Evolutionary conservation across 306 rosid genomes (phyloP).

Genomic region (Acacia melanoxylon): DNA sequence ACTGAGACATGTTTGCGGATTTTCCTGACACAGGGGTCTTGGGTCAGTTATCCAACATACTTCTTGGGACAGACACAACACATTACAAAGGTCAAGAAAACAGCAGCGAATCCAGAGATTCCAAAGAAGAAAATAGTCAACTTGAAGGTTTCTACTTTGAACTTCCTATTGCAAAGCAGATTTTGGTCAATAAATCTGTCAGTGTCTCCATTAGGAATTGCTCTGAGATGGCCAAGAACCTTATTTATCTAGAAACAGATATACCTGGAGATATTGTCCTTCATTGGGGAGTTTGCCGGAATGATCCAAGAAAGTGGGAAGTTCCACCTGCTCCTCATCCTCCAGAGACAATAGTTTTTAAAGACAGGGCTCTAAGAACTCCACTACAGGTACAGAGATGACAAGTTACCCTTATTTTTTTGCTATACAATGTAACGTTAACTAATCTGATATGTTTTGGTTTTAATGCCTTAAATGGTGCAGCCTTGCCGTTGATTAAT

Average conservation of each 20-base stretch:
- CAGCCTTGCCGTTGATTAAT: neutral
- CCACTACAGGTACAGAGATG: conserved; percentile 48
- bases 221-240: conserved; percentile 55
- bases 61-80: conserved; percentile 37
- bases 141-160: conserved; percentile 64
- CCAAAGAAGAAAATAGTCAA: conserved; percentile 37
- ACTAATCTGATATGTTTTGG: neutral
- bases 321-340: conserved; percentile 68
- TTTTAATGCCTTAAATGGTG: neutral
- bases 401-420: conserved; percentile 4
- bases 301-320: conserved; percentile 72
- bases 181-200: conserved; percentile 42
- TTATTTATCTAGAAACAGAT: conserved; percentile 67
- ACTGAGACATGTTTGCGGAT: conserved; percentile 6
- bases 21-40: conserved; percentile 51
- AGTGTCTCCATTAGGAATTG: conserved; percentile 57
- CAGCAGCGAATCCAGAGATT: conserved; percentile 36
- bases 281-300: conserved; percentile 88
- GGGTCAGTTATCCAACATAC: conserved; percentile 43
- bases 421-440: neutral
- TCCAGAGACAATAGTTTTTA: conserved; percentile 59
- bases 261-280: conserved; percentile 62
- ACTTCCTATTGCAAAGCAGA: conserved; percentile 53
- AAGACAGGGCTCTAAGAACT: conserved; percentile 74
- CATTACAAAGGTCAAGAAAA: conserved; percentile 32